Percentiles rank a stretch among this genome's conserved stretches.
Evolutionary conservation across 805 yeast genomes (phyloP).

Genomic region (Wickerhamiella bombiphila): DNA sequence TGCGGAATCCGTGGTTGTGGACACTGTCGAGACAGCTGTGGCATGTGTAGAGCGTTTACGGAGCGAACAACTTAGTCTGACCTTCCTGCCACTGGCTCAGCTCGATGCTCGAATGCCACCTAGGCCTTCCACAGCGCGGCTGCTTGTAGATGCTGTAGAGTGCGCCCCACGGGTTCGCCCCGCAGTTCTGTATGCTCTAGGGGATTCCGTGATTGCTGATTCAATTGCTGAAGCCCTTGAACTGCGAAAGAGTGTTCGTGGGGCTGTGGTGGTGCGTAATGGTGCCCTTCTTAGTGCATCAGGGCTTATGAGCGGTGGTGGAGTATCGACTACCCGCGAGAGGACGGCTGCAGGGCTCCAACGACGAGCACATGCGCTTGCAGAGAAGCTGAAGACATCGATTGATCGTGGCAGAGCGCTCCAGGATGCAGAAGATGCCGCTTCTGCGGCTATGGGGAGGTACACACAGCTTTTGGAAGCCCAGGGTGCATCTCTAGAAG

Average conservation of each 20-base stretch:
- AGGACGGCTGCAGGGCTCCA: constrained; percentile 12
- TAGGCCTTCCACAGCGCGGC: constrained; percentile 34
- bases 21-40: constrained; percentile 49
- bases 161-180: constrained; percentile 54
- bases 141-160: constrained; percentile 59
- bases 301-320: constrained; percentile 82
- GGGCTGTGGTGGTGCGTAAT: constrained; percentile 63
- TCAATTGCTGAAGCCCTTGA: constrained; percentile 49
- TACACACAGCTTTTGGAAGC: neutral
- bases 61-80: constrained; percentile 64
- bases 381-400: constrained; percentile 19
- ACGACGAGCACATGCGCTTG: constrained; percentile 8
- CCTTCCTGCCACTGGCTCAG: constrained; percentile 79
- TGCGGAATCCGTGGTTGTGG: constrained; percentile 75
- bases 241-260: constrained; percentile 54
- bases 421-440: constrained; percentile 23
- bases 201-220: constrained; percentile 68
- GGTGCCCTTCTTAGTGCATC: constrained; percentile 76
- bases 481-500: neutral
- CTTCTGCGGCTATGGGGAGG: neutral
- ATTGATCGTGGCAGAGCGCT: constrained; percentile 24
- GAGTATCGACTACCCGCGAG: constrained; percentile 4
- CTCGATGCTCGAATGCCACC: constrained; percentile 33
- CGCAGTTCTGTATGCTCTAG: constrained; percentile 69
- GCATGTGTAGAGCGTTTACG: constrained; percentile 67